Percentiles rank a stretch among this genome's conserved stretches.
Conservation (phyloP, 2,329 filamentous ascomycete species). For the Fusarium camptoceras region DNA sequence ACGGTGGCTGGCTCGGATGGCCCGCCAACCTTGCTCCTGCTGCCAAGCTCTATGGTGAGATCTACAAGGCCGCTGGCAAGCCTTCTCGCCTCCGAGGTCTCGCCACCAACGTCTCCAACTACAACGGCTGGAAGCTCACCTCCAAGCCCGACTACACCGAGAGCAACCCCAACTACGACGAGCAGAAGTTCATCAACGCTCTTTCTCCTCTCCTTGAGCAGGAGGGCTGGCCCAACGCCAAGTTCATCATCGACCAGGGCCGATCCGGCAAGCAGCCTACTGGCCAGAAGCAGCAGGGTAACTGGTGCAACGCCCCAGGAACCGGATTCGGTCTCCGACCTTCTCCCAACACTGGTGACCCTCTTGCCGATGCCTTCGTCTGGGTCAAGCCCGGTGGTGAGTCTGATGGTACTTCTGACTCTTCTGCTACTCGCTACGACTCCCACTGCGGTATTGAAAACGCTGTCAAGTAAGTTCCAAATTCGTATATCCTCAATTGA, state of each 20-base stretch:
- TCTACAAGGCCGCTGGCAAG: conserved; percentile 63
- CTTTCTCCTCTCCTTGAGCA: conserved; percentile 71
- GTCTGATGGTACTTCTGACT: conserved; percentile 64
- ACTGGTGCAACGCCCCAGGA: conserved; percentile 75
- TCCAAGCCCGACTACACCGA: conserved; percentile 59
- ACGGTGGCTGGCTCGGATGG: conserved; percentile 71
- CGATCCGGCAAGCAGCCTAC: conserved; percentile 71
- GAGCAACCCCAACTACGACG: conserved; percentile 63
- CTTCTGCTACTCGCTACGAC: conserved; percentile 55
- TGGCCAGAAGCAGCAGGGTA: conserved; percentile 70
- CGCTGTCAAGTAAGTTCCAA: conserved; percentile 55
- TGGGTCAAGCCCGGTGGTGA: conserved; percentile 77
- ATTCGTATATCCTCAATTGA: fast-evolving
- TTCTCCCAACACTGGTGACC: conserved; percentile 69
- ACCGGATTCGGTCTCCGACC: conserved; percentile 75
- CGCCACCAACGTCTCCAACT: conserved; percentile 70
- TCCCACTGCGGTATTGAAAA: conserved; percentile 62
- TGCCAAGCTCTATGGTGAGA: conserved; percentile 58
- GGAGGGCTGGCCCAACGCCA: conserved; percentile 56
- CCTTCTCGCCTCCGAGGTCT: conserved; percentile 65
- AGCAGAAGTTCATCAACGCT: conserved; percentile 69
- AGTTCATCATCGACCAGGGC: conserved; percentile 64
- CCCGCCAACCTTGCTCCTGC: conserved; percentile 63
- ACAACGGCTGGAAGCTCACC: conserved; percentile 61
- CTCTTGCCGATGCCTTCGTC: conserved; percentile 72